Base-by-base conservation (phyloP, 2,329 filamentous ascomycete genomes). In the Zalaria sp. region DNA sequence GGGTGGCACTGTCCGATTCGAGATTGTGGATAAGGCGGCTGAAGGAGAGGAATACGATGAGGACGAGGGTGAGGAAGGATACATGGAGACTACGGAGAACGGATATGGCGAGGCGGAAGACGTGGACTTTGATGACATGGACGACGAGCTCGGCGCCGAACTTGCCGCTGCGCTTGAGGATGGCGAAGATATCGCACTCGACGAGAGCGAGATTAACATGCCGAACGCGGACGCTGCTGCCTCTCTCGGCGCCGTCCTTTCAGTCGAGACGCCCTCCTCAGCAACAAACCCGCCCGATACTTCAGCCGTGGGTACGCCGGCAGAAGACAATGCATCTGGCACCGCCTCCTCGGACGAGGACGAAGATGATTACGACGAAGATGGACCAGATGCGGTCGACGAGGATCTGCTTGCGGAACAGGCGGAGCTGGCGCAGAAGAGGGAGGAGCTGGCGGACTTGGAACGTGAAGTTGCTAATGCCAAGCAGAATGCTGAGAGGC, bases 361-460 rank as follows among this genome's bases (percentile, higher is more conserved):
- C 10, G 65, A 68, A n/a, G 65, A 66, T 34, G 66, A 63, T 5
- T 65, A 66, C 11, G 68, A 65, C 8, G 62, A 59, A 5, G 62
- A 62, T 34, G 57, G 55, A 4, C 55, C 52, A 3, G 62, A 60
- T 34, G 63, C 62, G n/a, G 55, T 69, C 27, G 69, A 73, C 43
- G 71, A 73, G 31, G 72, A 73, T 40, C 68, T 67, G 3, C 61
- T 62, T 2, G 69, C 66, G 11, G 60, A 61, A 34, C 60, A 68
- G 27, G 64, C 67, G 26, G 62, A 70, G 47, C 56, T 64, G 25
- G 63, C 67, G 35, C 64, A 68, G 46, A 57, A 68, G 27, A 60
- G 62, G 38, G 69, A 71, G 43, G 71, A 77, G 54, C 72, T 77
- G 40, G 64, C 63, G 4, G 72, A 75, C 51, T 49, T 77, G 47